Percentiles rank a stretch among this genome's conserved stretches.
Conservation (phyloP, 139 green algal genomes). For the Marvania coccoides region DNA sequence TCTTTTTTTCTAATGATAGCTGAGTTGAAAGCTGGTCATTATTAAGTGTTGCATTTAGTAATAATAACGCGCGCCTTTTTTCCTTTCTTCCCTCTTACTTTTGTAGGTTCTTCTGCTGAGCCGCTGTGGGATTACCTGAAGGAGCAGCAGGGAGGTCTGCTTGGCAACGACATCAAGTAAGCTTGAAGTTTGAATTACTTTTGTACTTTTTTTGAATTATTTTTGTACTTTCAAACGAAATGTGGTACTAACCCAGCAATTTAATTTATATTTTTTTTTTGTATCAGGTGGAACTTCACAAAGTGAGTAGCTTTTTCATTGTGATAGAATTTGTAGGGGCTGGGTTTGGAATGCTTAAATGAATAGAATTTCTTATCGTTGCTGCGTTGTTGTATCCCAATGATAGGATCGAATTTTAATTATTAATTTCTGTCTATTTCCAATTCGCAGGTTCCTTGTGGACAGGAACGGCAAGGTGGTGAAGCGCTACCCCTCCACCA, state of each 20-base stretch:
- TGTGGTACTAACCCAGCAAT: neutral
- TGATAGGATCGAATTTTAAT: neutral
- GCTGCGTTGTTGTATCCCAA: neutral
- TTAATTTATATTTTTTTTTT: neutral
- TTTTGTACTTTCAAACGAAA: neutral
- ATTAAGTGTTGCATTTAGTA: no score
- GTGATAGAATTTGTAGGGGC: neutral
- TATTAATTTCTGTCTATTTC: neutral
- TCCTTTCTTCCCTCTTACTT: neutral
- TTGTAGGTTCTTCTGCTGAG: slow-evolving; percentile 6
- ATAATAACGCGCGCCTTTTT: no score
- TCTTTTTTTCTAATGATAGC: neutral
- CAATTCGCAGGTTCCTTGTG: slow-evolving; percentile 17
- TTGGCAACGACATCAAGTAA: slow-evolving; percentile 34
- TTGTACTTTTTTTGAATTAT: neutral
- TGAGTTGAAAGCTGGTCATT: neutral
- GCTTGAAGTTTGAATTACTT: neutral
- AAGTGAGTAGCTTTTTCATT: neutral
- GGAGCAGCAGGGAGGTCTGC: slow-evolving; percentile 47
- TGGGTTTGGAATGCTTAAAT: neutral
- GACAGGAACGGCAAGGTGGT: slow-evolving; percentile 24
- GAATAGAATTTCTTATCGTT: neutral
- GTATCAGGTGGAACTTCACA: slow-evolving; percentile 50
- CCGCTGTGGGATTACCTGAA: slow-evolving; percentile 56
- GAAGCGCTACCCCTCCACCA: slow-evolving; percentile 19